phyloP scores from a whole-genome alignment of 2,329 filamentous ascomycete species.

The Exutisphaerella laricina region DNA sequence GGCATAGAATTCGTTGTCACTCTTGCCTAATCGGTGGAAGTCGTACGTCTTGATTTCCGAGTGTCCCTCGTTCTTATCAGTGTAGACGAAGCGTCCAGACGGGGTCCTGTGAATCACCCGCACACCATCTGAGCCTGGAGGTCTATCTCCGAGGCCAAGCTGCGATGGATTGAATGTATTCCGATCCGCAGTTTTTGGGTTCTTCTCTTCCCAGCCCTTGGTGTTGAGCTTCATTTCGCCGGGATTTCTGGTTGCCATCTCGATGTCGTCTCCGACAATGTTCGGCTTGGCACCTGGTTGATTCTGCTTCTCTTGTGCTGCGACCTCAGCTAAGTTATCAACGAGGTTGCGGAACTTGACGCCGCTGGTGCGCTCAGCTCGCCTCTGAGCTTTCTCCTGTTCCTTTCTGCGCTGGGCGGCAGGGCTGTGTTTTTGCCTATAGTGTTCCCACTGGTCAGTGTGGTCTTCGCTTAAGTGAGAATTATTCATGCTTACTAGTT shows the following conservation, averaged over 20 bases:
- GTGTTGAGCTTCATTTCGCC: background rate
- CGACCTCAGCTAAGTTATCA: background rate
- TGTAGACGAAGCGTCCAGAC: background rate
- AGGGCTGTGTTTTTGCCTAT: background rate
- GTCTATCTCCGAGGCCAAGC: background rate
- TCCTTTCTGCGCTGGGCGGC: background rate
- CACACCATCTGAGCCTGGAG: background rate
- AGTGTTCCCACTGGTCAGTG: background rate
- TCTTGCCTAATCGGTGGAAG: background rate
- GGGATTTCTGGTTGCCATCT: background rate
- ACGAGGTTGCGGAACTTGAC: background rate
- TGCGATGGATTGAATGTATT: background rate
- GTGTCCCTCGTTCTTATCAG: no score
- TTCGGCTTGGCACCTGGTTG: no score
- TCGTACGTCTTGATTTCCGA: background rate
- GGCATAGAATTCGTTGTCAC: background rate
- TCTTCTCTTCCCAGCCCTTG: background rate
- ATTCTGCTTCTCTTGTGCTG: no score
- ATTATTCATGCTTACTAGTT: conserved; percentile 4
- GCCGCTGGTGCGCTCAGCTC: background rate
- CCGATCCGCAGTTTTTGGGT: background rate
- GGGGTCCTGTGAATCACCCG: background rate
- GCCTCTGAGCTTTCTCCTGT: background rate
- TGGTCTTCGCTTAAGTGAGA: background rate
- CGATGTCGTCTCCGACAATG: background rate